Evolutionary conservation across 176 grass and related monocot genomes (phyloP), one percentile per base, ranked within the genome.

Genomic region (Elaeis guineensis): DNA sequence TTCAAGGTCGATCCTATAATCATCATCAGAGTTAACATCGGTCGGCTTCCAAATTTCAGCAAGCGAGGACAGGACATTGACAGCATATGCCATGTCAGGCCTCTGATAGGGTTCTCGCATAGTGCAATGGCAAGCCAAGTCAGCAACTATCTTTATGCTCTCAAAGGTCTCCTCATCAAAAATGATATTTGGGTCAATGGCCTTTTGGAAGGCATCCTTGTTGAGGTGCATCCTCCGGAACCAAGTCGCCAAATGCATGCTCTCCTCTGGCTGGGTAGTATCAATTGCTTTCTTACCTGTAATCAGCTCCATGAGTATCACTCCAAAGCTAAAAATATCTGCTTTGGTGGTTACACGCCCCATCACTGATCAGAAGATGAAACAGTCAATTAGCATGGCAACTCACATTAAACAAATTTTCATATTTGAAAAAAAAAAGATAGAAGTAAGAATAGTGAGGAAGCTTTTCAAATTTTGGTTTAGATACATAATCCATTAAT

Each of bases 241-340:
- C 73, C 79, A 82, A 0, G 72, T 71, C 4, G 66, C 79, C 21
- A 82, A 25, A 66, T 82, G 67, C 58, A 75, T 54, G 29, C 30
- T 77, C 61, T 77, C 73, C 52, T 70, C 79, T 16, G 48, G 59
- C 35, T 77, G 59, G 21, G 20, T 71, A 8, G 55, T 39, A 18
- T 71, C 79, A 8, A 82, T 25, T 25, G 73, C 79, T 61, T 64
- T 63, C 20, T 60, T 55, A 3, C 79, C 67, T 14, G 79, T 77
- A 21, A 82, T 72, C 20, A 82, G 60, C 52, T 82, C 79, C 79
- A 82, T 82, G 32, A 82, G 29, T 52, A 82, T 72, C 25, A 77
- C 73, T 5, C 79, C 79, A 17, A 82, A 82, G 62, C 79, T 82
- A 55, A 76, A 82, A 11, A 82, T 73, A 61, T 82, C 79, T 0